These are phyloP conservation scores for Moesziomyces antarcticus DNA, from an alignment of 1,284 basidiomycete genomes.

Conservation along the genomic window DNA sequence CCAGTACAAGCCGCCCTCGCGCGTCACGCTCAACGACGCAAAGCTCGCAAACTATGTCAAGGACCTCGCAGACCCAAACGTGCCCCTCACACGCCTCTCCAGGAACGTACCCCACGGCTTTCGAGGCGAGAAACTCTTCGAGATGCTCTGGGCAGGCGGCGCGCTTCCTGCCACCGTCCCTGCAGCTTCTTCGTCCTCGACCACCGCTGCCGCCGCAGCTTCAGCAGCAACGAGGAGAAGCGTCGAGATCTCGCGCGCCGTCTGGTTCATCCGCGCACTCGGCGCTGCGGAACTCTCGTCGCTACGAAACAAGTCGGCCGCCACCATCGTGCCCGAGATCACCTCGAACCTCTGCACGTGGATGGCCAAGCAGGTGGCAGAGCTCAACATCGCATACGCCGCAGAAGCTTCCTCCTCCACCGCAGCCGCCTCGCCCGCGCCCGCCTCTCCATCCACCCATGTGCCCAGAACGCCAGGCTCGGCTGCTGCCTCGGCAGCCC, in stretches of 20 bases:
- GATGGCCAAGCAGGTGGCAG: conserved; percentile 85
- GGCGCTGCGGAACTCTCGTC: conserved; percentile 87
- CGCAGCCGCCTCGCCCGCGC: conserved; percentile 39
- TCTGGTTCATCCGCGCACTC: conserved; percentile 94
- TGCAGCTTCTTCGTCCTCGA: conserved; percentile 1
- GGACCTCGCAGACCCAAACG: conserved; percentile 87
- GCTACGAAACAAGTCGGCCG: conserved; percentile 42
- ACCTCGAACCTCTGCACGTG: conserved; percentile 86
- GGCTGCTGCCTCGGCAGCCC: conserved; percentile 6
- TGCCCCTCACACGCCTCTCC: conserved; percentile 86
- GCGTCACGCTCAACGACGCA: conserved; percentile 89
- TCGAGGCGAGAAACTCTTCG: conserved; percentile 89
- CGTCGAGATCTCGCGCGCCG: conserved; percentile 85
- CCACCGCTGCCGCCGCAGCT: conserved; percentile 5
- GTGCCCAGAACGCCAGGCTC: conserved; percentile 23
- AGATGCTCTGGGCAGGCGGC: conserved; percentile 77
- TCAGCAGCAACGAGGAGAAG: conserved; percentile 72
- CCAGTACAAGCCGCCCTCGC: conserved; percentile 52
- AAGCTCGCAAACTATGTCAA: conserved; percentile 89
- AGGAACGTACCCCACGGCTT: conserved; percentile 92
- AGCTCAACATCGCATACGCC: conserved; percentile 71
- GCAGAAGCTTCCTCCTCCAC: conserved; percentile 32
- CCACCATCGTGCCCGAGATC: conserved; percentile 87
- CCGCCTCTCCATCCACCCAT: conserved; percentile 23
- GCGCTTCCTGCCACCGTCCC: conserved; percentile 24